phyloP scores from a whole-genome alignment of 1,139 yeast species.

The Lodderomyces jiufengensis region DNA sequence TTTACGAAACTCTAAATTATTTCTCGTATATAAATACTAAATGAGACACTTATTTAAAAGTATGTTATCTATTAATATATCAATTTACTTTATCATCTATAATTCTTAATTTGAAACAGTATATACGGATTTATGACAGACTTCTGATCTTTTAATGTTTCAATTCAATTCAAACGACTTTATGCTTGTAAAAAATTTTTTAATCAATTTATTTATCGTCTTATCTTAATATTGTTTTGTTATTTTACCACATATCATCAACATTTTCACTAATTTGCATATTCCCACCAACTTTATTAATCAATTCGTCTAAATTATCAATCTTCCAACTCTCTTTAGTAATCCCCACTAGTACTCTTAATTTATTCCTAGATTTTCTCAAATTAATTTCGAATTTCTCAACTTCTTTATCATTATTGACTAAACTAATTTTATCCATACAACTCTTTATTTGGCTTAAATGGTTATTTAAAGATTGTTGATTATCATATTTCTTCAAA shows the following conservation, averaged over 20 bases:
- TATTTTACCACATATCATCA: constrained; percentile 45
- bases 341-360: constrained; percentile 41
- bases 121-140: too few species aligned
- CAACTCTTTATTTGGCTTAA: constrained; percentile 5
- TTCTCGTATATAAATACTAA: too few species aligned
- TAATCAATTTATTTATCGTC: background rate
- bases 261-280: constrained; percentile 38
- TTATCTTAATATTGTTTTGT: background rate
- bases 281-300: constrained; percentile 38
- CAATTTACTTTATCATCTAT: too few species aligned
- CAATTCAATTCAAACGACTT: background rate
- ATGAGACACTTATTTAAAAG: too few species aligned
- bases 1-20: too few species aligned
- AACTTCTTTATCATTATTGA: constrained; percentile 48
- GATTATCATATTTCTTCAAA: constrained; percentile 15
- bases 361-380: constrained; percentile 49
- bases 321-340: constrained; percentile 34
- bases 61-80: too few species aligned
- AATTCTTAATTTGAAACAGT: too few species aligned
- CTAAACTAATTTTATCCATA: constrained; percentile 21
- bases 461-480: background rate
- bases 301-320: constrained; percentile 28
- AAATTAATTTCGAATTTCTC: constrained; percentile 43
- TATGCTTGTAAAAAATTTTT: background rate
- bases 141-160: too few species aligned